A percentile compares a stretch with the other conserved stretches of the same genome.
phyloP scores from a whole-genome alignment of 768 basidiomycete species.

The Crassisporium funariophilum region DNA sequence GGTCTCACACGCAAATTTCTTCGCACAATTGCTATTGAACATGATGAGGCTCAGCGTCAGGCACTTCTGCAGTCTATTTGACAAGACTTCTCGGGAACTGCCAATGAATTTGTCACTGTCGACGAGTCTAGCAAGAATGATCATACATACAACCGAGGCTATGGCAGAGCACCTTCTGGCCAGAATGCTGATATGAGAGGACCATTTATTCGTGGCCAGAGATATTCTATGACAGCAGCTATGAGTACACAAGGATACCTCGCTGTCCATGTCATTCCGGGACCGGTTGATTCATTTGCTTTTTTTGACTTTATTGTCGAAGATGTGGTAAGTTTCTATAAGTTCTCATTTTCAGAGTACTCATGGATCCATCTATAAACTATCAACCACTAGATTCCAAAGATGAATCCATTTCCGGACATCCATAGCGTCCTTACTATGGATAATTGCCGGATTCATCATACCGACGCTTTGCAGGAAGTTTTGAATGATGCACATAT shows the following conservation, averaged over 20 bases:
- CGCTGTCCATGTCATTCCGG: conserved; percentile 30
- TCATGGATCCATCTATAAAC: neutral
- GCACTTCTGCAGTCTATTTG: conserved; percentile 7
- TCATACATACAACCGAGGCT: conserved; percentile 23
- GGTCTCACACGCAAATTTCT: conserved; percentile 71
- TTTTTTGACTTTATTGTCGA: conserved; percentile 40
- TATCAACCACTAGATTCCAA: conserved; percentile 26
- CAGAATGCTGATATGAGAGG: conserved; percentile 19
- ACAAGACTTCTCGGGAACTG: conserved; percentile 8
- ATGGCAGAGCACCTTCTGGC: conserved; percentile 29
- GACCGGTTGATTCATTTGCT: conserved; percentile 32
- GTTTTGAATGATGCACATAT: conserved; percentile 25
- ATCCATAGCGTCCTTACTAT: conserved; percentile 33
- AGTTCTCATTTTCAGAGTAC: neutral
- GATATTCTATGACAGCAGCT: conserved; percentile 36
- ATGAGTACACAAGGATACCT: conserved; percentile 37
- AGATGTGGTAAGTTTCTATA: conserved; percentile 30
- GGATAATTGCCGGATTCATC: conserved; percentile 42
- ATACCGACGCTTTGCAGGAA: conserved; percentile 30
- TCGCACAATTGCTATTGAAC: conserved; percentile 25
- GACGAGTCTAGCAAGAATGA: conserved; percentile 36
- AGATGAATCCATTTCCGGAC: conserved; percentile 36
- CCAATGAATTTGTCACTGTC: conserved; percentile 21
- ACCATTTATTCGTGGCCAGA: conserved; percentile 27
- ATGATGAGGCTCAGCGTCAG: conserved; percentile 15